These are phyloP conservation scores for Parmelia sp. DNA, from an alignment of 495 filamentous ascomycete species.

Conservation along the genomic window DNA sequence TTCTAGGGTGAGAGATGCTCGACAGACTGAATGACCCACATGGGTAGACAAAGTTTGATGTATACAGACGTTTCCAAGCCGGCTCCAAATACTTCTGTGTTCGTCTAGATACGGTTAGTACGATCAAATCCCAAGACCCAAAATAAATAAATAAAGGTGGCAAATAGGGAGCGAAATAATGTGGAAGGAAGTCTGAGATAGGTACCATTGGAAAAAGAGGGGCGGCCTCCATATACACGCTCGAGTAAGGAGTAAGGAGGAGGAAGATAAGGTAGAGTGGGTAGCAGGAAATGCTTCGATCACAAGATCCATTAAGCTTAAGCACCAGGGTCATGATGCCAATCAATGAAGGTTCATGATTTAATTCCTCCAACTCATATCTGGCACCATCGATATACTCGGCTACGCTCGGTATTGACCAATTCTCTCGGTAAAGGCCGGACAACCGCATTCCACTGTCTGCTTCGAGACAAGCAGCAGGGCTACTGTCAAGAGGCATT, in stretches of 20 bases:
- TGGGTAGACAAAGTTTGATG: neutral
- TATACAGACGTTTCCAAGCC: too few species aligned
- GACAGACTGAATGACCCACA: neutral
- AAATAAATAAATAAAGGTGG: too few species aligned
- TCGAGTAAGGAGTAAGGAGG: neutral
- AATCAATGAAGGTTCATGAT: neutral
- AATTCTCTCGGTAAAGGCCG: slow-evolving; percentile 1
- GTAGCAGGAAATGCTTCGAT: neutral
- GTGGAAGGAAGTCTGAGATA: too few species aligned
- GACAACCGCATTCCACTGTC: neutral
- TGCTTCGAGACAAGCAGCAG: neutral
- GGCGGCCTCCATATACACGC: neutral
- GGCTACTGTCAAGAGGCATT: neutral
- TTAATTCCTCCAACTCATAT: too few species aligned
- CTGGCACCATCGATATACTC: too few species aligned
- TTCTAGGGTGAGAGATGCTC: neutral
- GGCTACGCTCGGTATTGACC: slow-evolving; percentile 1
- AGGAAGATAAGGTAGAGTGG: slow-evolving; percentile 1
- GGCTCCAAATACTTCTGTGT: too few species aligned
- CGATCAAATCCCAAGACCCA: too few species aligned
- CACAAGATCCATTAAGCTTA: neutral
- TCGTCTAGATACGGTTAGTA: too few species aligned
- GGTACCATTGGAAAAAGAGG: too few species aligned
- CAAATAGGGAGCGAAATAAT: too few species aligned
- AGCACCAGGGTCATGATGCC: neutral